These are phyloP conservation scores for Dictyostelium brefeldianum DNA, from an alignment of 78 protist species.

Conservation along the genomic window DNA sequence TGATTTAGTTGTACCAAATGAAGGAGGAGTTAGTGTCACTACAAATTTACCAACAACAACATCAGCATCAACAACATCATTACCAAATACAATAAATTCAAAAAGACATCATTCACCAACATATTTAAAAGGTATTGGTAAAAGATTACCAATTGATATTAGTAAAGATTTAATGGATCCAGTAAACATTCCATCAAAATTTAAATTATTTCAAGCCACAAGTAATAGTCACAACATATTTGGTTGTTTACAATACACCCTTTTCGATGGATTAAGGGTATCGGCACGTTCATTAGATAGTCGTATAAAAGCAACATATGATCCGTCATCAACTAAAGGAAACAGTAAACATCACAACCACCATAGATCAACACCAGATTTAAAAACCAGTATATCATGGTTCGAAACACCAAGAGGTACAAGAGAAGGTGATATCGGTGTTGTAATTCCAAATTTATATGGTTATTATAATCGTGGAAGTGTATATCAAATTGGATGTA, in stretches of 20 bases:
- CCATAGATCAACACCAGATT: slow-evolving; percentile 2
- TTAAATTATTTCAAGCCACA: slow-evolving; percentile 66
- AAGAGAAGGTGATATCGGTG: slow-evolving; percentile 35
- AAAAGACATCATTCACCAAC: no score
- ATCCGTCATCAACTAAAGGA: not conserved
- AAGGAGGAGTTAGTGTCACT: no score
- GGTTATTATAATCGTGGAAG: slow-evolving; percentile 39
- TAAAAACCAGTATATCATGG: slow-evolving; percentile 3
- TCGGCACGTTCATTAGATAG: slow-evolving; percentile 37
- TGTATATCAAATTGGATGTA: slow-evolving; percentile 36
- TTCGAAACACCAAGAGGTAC: slow-evolving; percentile 52
- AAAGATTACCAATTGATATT: slow-evolving; percentile 67
- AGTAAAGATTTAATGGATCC: slow-evolving; percentile 60
- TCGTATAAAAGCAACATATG: slow-evolving; percentile 27
- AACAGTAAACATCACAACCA: not conserved
- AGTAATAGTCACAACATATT: slow-evolving; percentile 33
- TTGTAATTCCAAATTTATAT: slow-evolving; percentile 6
- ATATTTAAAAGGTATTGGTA: not conserved
- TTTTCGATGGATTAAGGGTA: slow-evolving; percentile 55
- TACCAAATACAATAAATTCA: no score
- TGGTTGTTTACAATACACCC: slow-evolving; percentile 44
- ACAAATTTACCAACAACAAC: no score
- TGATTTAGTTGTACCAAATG: no score
- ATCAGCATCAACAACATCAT: no score
- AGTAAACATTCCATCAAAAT: slow-evolving; percentile 67